Evolutionary conservation across 176 grass and related monocot species (phyloP).

Genomic region (Oryza glaberrima): DNA sequence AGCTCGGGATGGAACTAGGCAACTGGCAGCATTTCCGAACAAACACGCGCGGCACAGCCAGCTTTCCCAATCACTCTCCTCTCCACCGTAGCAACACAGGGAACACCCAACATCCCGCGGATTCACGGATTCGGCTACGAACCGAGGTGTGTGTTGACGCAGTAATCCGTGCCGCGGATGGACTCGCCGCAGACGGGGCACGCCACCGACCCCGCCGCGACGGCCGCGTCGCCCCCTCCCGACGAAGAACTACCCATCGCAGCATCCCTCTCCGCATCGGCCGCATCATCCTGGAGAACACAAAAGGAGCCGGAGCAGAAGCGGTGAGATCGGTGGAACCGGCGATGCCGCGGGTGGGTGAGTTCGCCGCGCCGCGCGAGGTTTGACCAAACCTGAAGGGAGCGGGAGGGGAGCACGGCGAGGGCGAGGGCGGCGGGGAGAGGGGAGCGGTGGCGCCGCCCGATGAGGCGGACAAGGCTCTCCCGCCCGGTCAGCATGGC

Average conservation of each 20-base stretch:
- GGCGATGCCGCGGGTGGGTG: too few species aligned
- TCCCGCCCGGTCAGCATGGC: constrained; percentile 67
- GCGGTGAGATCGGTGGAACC: not conserved
- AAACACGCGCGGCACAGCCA: not conserved
- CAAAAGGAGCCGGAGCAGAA: not conserved
- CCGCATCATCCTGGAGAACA: constrained; percentile 19
- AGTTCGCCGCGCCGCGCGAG: not conserved
- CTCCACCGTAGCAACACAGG: not conserved
- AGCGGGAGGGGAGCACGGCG: constrained; percentile 23
- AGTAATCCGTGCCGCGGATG: constrained; percentile 67
- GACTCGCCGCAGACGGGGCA: constrained; percentile 81
- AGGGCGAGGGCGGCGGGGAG: constrained; percentile 40
- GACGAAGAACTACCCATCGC: not conserved
- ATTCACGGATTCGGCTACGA: not conserved
- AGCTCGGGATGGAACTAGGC: not conserved
- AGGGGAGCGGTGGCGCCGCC: constrained; percentile 62
- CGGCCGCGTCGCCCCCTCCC: not conserved
- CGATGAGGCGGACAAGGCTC: constrained; percentile 74
- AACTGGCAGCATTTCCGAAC: not conserved
- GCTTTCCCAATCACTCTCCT: not conserved
- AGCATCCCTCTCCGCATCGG: not conserved
- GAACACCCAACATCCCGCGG: not conserved
- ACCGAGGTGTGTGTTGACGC: constrained; percentile 83
- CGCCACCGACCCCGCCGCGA: constrained; percentile 56
- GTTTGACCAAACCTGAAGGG: constrained; percentile 32